Conservation (phyloP, 345 rosid species). For the Eucalyptus cloeziana region DNA sequence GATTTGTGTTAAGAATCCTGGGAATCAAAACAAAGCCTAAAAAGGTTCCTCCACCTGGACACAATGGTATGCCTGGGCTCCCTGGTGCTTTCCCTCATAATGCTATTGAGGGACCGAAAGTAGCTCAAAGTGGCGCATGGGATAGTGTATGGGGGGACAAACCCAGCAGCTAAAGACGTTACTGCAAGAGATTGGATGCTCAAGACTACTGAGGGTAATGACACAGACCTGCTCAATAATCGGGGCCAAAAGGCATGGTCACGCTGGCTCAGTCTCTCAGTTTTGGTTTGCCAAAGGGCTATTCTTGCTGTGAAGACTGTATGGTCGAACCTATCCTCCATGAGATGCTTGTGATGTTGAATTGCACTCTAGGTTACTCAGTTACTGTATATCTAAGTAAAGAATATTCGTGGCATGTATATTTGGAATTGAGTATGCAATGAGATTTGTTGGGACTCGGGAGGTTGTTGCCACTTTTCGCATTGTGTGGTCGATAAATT, state of each 20-base stretch:
- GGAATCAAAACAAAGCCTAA: constrained; percentile 71
- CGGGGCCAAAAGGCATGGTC: neutral
- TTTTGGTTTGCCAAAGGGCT: neutral
- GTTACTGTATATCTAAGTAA: neutral
- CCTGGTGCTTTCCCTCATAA: constrained; percentile 47
- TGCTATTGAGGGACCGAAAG: constrained; percentile 65
- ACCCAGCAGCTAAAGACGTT: neutral
- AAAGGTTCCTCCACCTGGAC: constrained; percentile 53
- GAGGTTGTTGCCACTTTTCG: neutral
- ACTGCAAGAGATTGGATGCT: neutral
- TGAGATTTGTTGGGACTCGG: neutral
- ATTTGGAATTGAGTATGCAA: neutral
- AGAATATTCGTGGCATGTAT: neutral
- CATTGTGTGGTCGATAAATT: neutral
- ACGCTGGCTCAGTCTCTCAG: neutral
- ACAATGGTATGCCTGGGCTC: constrained; percentile 52
- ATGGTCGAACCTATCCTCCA: neutral
- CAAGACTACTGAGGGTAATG: neutral
- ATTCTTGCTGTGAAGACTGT: neutral
- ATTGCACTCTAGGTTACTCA: neutral
- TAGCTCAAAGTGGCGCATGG: constrained; percentile 72
- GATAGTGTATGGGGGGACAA: constrained; percentile 77
- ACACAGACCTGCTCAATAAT: neutral
- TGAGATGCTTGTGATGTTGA: neutral
- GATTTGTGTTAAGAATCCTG: constrained; percentile 77